Evolutionary conservation across 2,329 filamentous ascomycete genomes (phyloP), one percentile per base, ranked within the genome.

Genomic region (Venturia carpophila): DNA sequence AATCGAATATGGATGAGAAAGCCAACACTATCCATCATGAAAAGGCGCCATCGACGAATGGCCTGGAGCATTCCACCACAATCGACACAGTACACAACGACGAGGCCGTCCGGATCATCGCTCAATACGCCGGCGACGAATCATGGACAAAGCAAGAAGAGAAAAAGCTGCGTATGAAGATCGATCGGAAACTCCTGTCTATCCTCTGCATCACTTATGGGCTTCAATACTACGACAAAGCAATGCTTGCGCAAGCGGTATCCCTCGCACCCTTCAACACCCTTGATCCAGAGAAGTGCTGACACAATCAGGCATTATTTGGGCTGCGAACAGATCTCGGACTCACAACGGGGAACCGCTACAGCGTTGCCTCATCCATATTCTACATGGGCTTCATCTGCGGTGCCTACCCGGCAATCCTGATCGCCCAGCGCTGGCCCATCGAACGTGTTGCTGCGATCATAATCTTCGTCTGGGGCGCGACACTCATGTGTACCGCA

Each of bases 181-280:
- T 80, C 43, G 78, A 81, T 68, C 74, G 74, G 68, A 73, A 73
- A 37, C 70, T 82, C 0, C 75, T 81, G 72, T 77, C 79, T 0
- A 74, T 82, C 19, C 73, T 82, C 0, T 79, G 77, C 65, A 68
- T 75, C 7, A 80, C 79, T 0, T 81, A 80, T 66, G 75, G 73
- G 0, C 70, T 81, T 21, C 78, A 80, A 67, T 81, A 80, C 65
- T 80, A 80, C 56, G 79, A 81, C 67, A 81, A 83, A 69, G 80
- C 80, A 2, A 83, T 84, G 78, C 71, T 84, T 19, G 79, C 77
- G 0, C 81, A 83, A 68, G 82, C 82, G 58, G 80, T 80, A 65
- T 30, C 13, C 15, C n/a, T 21, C 9, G 5, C 6, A 49, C 43
- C 7, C 45, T 21, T 43, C 34, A 7, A 15, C 47, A 2, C 19